phyloP scores from a whole-genome alignment of 805 yeast genomes.

The Ogataea glucozyma region DNA sequence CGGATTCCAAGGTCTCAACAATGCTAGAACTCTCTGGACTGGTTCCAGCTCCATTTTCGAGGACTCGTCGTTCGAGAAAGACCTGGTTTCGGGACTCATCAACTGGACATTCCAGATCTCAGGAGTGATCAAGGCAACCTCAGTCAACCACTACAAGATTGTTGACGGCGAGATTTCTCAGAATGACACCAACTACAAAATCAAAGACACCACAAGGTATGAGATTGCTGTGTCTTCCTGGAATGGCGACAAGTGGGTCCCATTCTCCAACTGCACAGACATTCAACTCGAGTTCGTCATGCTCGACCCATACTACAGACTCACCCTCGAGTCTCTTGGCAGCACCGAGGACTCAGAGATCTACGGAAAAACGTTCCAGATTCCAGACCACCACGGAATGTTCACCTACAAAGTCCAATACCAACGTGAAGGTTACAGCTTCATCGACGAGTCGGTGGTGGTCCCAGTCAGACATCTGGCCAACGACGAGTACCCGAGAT shows the following conservation, averaged over 20 bases:
- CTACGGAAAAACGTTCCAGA: conserved; percentile 56
- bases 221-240: conserved; percentile 50
- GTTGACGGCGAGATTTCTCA: conserved; percentile 41
- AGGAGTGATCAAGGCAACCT: conserved; percentile 58
- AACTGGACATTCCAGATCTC: conserved; percentile 77
- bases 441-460: conserved; percentile 60
- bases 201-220: conserved; percentile 69
- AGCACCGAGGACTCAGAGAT: conserved; percentile 44
- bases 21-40: conserved; percentile 78
- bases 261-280: conserved; percentile 55
- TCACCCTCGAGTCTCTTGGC: conserved; percentile 53
- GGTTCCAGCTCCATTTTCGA: conserved; percentile 65
- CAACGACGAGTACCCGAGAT: conserved; percentile 89
- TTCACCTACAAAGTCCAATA: conserved; percentile 83
- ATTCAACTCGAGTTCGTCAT: conserved; percentile 82
- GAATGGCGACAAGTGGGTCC: conserved; percentile 63
- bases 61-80: conserved; percentile 37
- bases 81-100: conserved; percentile 46
- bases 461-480: conserved; percentile 92
- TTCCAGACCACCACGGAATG: conserved; percentile 97
- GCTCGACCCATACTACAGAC: conserved; percentile 94
- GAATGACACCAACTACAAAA: conserved; percentile 52
- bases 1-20: conserved; percentile 76
- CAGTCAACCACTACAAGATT: conserved; percentile 54
- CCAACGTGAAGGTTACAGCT: conserved; percentile 74